A percentile compares a stretch with the other conserved stretches of the same genome.
These are phyloP conservation scores for Onygenales sp. DNA, from an alignment of 2,329 filamentous ascomycete genomes.

Conservation along the genomic window DNA sequence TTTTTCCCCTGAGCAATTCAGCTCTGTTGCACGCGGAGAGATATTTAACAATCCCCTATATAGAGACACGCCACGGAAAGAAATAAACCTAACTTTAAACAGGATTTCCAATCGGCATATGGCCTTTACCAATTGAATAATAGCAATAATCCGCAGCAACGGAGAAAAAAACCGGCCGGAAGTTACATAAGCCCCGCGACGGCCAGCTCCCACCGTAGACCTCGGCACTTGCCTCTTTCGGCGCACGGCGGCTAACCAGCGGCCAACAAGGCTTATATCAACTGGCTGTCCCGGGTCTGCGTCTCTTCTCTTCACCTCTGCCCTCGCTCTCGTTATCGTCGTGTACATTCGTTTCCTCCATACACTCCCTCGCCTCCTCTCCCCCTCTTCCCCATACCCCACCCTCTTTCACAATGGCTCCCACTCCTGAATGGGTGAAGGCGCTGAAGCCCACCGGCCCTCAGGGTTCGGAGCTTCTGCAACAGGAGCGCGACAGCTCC, in stretches of 20 bases:
- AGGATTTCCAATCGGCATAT: neutral
- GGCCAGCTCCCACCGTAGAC: neutral
- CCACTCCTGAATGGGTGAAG: conserved; percentile 56
- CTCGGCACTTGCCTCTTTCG: conserved; percentile 3
- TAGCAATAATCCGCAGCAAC: too few species aligned
- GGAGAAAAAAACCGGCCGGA: too few species aligned
- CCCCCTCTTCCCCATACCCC: neutral
- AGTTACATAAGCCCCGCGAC: neutral
- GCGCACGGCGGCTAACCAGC: neutral
- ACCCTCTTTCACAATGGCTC: conserved; percentile 22
- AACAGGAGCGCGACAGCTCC: conserved; percentile 58
- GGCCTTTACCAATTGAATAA: neutral
- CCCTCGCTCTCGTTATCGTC: neutral
- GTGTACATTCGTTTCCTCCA: neutral
- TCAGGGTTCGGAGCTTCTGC: conserved; percentile 60
- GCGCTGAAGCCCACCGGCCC: conserved; percentile 55
- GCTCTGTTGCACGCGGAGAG: neutral
- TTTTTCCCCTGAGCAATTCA: neutral
- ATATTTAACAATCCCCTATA: neutral
- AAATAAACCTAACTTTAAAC: neutral
- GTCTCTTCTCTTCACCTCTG: neutral
- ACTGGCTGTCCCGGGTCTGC: neutral
- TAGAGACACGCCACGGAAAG: neutral
- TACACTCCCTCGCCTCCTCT: neutral
- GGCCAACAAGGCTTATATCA: neutral